Evolutionary conservation across 2,329 filamentous ascomycete genomes (phyloP).

Genomic region (Exophiala dermatitidis): DNA sequence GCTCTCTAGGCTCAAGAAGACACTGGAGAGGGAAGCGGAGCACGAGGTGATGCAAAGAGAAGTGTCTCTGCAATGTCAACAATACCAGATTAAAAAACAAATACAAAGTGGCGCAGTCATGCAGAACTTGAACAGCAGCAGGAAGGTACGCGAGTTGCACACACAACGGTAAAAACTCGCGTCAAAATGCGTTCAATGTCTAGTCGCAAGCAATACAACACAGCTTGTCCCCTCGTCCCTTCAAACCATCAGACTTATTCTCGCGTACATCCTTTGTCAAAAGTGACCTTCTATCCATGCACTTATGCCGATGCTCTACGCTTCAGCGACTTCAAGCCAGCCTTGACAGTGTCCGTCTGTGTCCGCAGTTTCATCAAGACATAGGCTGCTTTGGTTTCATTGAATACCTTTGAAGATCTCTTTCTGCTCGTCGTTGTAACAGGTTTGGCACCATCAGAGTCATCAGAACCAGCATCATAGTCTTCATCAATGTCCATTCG

Average conservation of each 20-base stretch:
- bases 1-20: too few relatives aligned
- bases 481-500: constrained; percentile 14
- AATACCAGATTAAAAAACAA: too few relatives aligned
- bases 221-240: not conserved
- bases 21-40: too few relatives aligned
- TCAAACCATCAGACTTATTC: not conserved
- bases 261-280: not conserved
- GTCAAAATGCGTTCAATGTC: too few relatives aligned
- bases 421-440: constrained; percentile 2
- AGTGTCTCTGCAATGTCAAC: too few relatives aligned
- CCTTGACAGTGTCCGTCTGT: constrained; percentile 11
- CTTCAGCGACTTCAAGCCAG: constrained; percentile 29
- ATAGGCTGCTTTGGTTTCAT: constrained; percentile 34
- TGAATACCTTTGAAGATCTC: constrained; percentile 14
- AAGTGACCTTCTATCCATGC: not conserved
- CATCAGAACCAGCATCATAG: constrained; percentile 19
- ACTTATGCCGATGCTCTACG: constrained; percentile 27
- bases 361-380: constrained; percentile 26
- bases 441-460: constrained; percentile 7
- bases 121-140: too few relatives aligned
- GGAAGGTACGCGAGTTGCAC: too few relatives aligned
- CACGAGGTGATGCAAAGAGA: too few relatives aligned
- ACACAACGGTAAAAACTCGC: too few relatives aligned
- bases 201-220: too few relatives aligned
- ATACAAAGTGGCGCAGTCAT: too few relatives aligned